A percentile compares a stretch with the other conserved stretches of the same genome.
Conservation (phyloP, 176 grass and related monocot genomes). For the Calamus simplicifolius region DNA sequence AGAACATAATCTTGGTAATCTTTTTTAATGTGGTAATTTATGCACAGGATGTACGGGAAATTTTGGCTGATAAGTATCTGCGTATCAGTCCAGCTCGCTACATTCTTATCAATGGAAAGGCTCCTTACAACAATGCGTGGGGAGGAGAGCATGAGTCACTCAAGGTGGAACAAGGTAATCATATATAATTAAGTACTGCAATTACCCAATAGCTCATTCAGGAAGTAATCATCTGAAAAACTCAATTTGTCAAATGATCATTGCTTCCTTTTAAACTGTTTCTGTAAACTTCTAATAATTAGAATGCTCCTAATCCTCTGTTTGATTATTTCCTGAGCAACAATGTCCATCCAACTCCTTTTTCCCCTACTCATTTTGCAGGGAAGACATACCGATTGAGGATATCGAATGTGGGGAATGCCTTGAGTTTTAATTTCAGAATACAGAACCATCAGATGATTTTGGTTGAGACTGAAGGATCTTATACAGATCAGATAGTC, state of each 20-base stretch:
- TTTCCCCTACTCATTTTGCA: not conserved
- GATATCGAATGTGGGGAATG: conserved; percentile 5
- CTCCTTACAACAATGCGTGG: conserved; percentile 3
- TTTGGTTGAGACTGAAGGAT: conserved; percentile 9
- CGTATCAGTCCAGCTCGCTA: not conserved
- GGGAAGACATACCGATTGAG: conserved; percentile 6
- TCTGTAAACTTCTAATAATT: not conserved
- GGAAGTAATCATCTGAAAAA: not conserved
- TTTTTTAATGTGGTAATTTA: not conserved
- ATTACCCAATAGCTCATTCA: not conserved
- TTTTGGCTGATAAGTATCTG: not conserved
- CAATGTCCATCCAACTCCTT: not conserved
- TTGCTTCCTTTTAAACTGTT: not conserved
- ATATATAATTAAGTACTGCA: not conserved
- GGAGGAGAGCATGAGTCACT: conserved; percentile 4
- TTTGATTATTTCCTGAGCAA: not conserved
- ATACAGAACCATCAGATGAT: conserved; percentile 4
- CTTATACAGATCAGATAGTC: conserved; percentile 9
- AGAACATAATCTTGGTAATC: not conserved
- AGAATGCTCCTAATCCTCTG: not conserved
- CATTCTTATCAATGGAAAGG: conserved; percentile 9
- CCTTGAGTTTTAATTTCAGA: conserved; percentile 9
- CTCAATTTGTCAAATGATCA: not conserved
- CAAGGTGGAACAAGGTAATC: conserved; percentile 1
- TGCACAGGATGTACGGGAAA: not conserved